phyloP scores from a whole-genome alignment of 2,329 filamentous ascomycete species.

The Coniochaeta prunicola region DNA sequence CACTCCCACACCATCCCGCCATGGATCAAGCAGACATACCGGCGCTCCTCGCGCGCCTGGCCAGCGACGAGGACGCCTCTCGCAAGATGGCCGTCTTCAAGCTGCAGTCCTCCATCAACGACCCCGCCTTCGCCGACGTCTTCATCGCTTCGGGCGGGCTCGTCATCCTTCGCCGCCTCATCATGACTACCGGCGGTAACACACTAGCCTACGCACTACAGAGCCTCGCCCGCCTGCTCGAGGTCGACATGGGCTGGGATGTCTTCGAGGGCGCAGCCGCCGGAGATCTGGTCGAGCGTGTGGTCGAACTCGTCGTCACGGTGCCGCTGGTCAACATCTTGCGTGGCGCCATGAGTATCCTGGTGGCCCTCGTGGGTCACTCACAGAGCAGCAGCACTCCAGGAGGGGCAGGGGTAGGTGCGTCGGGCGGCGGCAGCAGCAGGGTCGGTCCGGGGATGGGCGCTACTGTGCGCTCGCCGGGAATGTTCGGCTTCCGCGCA shows the following conservation, averaged over 20 bases:
- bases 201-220: constrained; percentile 93
- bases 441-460: neutral
- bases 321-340: constrained; percentile 97
- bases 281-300: constrained; percentile 62
- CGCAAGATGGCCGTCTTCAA: constrained; percentile 99
- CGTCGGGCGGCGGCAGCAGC: constrained; percentile 4
- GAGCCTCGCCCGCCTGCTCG: constrained; percentile 76
- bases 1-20: constrained; percentile 8
- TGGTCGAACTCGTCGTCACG: constrained; percentile 88
- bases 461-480: constrained; percentile 33
- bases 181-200: constrained; percentile 81
- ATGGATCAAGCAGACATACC: constrained; percentile 65
- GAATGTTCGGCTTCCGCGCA: constrained; percentile 79
- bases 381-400: constrained; percentile 55
- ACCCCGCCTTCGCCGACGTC: constrained; percentile 91
- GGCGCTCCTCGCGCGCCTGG: constrained; percentile 54
- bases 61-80: constrained; percentile 75
- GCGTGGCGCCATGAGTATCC: constrained; percentile 90
- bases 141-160: constrained; percentile 90
- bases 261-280: constrained; percentile 59
- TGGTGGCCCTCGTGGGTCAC: constrained; percentile 87
- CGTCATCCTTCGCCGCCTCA: constrained; percentile 70
- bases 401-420: too few species aligned
- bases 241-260: constrained; percentile 98
- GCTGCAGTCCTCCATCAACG: constrained; percentile 88